phyloP scores from a whole-genome alignment of 345 rosid genomes.

The Schrenkiella parvula region DNA sequence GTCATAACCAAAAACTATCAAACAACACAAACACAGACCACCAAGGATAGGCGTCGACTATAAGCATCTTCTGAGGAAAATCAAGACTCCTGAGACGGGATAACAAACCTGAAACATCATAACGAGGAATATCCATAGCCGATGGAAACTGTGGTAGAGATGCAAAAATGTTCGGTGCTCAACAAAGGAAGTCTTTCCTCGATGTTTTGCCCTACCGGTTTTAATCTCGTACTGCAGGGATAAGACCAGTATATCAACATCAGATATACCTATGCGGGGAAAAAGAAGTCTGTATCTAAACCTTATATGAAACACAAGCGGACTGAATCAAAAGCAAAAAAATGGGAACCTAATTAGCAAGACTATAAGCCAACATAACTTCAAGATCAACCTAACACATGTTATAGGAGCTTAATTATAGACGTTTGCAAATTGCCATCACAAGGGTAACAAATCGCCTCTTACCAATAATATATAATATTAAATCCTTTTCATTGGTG shows the following conservation, averaged over 20 bases:
- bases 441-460: background rate
- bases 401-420: slow-evolving; percentile 7
- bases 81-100: background rate
- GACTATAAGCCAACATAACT: slow-evolving; percentile 12
- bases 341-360: background rate
- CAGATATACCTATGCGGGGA: slow-evolving; percentile 3
- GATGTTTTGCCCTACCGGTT: slow-evolving; percentile 58
- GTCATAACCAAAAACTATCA: background rate
- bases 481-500: background rate
- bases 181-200: slow-evolving; percentile 93
- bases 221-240: slow-evolving; percentile 56
- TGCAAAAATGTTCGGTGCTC: slow-evolving; percentile 95
- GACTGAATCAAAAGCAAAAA: background rate
- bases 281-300: background rate
- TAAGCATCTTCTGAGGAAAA: background rate
- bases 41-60: background rate
- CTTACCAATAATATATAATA: background rate
- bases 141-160: slow-evolving; percentile 96
- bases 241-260: slow-evolving; percentile 16
- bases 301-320: background rate
- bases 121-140: slow-evolving; percentile 91
- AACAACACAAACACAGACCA: background rate
- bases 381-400: slow-evolving; percentile 17
- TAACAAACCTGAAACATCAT: slow-evolving; percentile 96
- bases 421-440: slow-evolving; percentile 1